A percentile compares a stretch with the other conserved stretches of the same genome.
Conservation (phyloP, 129 eudicot species). For the Lactuca saligna region DNA sequence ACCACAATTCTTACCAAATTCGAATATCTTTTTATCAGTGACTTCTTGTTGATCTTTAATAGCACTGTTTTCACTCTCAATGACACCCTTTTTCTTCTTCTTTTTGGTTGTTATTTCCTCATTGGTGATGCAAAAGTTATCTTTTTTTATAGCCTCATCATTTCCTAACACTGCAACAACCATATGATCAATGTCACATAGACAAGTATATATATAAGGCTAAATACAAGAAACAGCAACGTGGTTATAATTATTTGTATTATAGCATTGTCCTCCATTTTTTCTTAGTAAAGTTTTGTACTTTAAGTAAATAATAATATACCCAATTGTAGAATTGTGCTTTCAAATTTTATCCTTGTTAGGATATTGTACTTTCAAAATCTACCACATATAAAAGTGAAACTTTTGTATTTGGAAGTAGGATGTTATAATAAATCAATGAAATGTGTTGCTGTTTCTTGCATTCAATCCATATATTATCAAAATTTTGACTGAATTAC, state of each 20-base stretch:
- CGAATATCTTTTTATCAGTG: slow-evolving; percentile 12
- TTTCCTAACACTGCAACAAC: slow-evolving; percentile 18
- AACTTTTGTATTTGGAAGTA: too few relatives aligned
- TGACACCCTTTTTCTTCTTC: slow-evolving; percentile 44
- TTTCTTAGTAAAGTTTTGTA: too few relatives aligned
- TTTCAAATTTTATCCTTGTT: too few relatives aligned
- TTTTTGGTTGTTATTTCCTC: slow-evolving; percentile 35
- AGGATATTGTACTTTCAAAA: too few relatives aligned
- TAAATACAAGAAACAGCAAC: neutral
- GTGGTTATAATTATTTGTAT: too few relatives aligned
- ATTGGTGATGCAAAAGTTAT: slow-evolving; percentile 14
- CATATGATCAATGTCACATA: neutral
- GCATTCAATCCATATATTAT: neutral
- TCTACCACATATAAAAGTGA: too few relatives aligned
- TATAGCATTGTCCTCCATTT: too few relatives aligned
- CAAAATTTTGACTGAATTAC: slow-evolving; percentile 23
- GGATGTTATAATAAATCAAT: too few relatives aligned
- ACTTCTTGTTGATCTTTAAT: slow-evolving; percentile 19
- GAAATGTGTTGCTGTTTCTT: too few relatives aligned
- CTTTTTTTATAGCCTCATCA: slow-evolving; percentile 23
- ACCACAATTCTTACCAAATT: slow-evolving; percentile 25
- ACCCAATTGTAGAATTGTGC: too few relatives aligned
- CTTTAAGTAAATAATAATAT: too few relatives aligned
- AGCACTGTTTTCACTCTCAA: slow-evolving; percentile 23
- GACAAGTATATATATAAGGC: neutral